These are phyloP conservation scores for Suaeda aralocaspica DNA, from an alignment of 148 eudicot species.

Conservation along the genomic window DNA sequence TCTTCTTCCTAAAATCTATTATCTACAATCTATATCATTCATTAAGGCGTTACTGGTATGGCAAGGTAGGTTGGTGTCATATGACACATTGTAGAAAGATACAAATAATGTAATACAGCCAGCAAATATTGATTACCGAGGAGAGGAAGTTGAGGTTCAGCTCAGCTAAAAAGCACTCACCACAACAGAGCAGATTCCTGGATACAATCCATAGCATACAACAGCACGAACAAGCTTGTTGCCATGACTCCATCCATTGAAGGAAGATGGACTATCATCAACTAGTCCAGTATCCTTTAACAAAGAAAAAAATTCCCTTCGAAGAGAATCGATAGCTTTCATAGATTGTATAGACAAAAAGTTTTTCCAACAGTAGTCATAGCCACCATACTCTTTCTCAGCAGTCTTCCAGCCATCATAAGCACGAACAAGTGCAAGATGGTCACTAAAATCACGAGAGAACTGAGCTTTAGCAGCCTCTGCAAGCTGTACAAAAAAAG, in stretches of 20 bases:
- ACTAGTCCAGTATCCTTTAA: conserved; percentile 74
- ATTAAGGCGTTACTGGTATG: not conserved
- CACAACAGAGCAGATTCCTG: conserved; percentile 91
- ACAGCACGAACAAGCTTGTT: conserved; percentile 74
- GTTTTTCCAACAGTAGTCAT: conserved; percentile 97
- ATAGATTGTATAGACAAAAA: conserved; percentile 84
- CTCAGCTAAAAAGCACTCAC: conserved; percentile 44
- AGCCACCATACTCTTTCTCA: conserved; percentile 60
- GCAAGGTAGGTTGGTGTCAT: too few species aligned
- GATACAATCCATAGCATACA: conserved; percentile 93
- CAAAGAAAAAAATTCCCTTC: conserved; percentile 70
- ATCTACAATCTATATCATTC: not conserved
- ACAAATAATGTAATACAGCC: not conserved
- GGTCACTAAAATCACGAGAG: conserved; percentile 77
- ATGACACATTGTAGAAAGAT: not conserved
- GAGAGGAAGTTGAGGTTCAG: not conserved
- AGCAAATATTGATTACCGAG: not conserved
- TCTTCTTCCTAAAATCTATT: not conserved
- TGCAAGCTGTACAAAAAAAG: conserved; percentile 58
- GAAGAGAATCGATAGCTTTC: conserved; percentile 95
- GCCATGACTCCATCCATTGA: conserved; percentile 60
- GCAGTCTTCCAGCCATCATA: conserved; percentile 93
- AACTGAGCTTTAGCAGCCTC: conserved; percentile 95
- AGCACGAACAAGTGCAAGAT: conserved; percentile 91
- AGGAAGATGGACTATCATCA: conserved; percentile 51